These are phyloP conservation scores for Leucocoprinus leucothites DNA, from an alignment of 768 basidiomycete species.

Conservation along the genomic window DNA sequence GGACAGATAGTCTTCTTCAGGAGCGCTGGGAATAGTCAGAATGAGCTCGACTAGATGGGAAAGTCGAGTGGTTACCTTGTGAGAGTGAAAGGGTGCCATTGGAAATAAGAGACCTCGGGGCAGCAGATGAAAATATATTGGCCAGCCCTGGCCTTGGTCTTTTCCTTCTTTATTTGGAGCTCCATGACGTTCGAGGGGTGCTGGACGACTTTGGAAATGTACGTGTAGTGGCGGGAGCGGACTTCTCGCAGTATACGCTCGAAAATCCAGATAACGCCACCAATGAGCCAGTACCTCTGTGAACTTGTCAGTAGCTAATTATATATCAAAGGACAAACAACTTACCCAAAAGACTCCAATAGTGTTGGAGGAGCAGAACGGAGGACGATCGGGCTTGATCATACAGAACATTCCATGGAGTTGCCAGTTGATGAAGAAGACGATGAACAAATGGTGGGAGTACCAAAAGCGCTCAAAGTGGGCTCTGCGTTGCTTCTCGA, in stretches of 20 bases:
- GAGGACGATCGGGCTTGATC: conserved; percentile 87
- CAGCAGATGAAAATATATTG: conserved; percentile 93
- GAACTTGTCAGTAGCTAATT: neutral
- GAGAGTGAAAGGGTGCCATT: conserved; percentile 97
- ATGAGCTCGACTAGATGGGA: neutral
- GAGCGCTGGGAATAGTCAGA: conserved; percentile 51
- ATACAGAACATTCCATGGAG: conserved; percentile 96
- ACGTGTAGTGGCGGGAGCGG: conserved; percentile 86
- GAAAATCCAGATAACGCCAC: conserved; percentile 79
- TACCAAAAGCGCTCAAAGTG: conserved; percentile 93
- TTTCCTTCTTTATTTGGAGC: conserved; percentile 97
- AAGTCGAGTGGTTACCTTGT: conserved; percentile 52
- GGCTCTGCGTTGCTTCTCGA: conserved; percentile 73
- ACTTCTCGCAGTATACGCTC: conserved; percentile 93
- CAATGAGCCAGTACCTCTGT: conserved; percentile 87
- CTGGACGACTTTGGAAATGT: conserved; percentile 91
- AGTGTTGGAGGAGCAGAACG: conserved; percentile 79
- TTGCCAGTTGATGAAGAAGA: conserved; percentile 95
- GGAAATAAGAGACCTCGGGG: conserved; percentile 91
- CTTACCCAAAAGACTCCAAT: conserved; percentile 94
- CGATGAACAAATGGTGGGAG: conserved; percentile 82
- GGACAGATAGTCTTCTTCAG: conserved; percentile 93
- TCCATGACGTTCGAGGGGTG: conserved; percentile 95
- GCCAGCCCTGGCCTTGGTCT: conserved; percentile 76
- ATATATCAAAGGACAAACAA: conserved; percentile 24